Evolutionary conservation across 2,329 filamentous ascomycete genomes (phyloP).

Genomic region (Fusarium sp.): DNA sequence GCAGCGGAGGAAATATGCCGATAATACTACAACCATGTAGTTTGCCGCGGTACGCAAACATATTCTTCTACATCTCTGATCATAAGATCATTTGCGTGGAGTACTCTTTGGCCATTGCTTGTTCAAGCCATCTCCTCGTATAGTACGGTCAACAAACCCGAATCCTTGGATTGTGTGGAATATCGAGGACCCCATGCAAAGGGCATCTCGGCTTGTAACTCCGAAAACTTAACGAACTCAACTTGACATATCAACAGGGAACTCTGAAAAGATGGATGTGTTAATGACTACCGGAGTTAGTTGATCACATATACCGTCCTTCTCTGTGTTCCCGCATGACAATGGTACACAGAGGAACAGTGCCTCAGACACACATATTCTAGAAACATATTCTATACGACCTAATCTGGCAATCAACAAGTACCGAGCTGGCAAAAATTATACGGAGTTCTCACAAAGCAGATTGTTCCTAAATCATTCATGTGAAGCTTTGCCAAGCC

Average conservation of each 20-base stretch:
- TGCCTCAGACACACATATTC: neutral
- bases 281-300: neutral
- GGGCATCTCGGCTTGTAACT: too few relatives aligned
- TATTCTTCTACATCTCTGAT: neutral
- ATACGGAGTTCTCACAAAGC: too few relatives aligned
- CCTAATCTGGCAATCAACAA: too few relatives aligned
- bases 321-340: neutral
- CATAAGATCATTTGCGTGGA: too few relatives aligned
- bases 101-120: neutral
- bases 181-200: too few relatives aligned
- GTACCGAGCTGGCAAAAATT: too few relatives aligned
- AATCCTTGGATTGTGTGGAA: neutral
- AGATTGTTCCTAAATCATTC: too few relatives aligned
- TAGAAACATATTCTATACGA: neutral
- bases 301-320: neutral
- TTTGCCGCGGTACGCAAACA: too few relatives aligned
- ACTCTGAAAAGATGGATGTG: neutral
- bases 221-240: neutral
- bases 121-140: neutral
- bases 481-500: too few relatives aligned
- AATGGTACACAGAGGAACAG: neutral
- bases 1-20: neutral
- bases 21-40: neutral
- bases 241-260: neutral
- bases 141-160: neutral